Base-by-base conservation (phyloP, 495 filamentous ascomycete genomes). In the Pyrenula massariospora region DNA sequence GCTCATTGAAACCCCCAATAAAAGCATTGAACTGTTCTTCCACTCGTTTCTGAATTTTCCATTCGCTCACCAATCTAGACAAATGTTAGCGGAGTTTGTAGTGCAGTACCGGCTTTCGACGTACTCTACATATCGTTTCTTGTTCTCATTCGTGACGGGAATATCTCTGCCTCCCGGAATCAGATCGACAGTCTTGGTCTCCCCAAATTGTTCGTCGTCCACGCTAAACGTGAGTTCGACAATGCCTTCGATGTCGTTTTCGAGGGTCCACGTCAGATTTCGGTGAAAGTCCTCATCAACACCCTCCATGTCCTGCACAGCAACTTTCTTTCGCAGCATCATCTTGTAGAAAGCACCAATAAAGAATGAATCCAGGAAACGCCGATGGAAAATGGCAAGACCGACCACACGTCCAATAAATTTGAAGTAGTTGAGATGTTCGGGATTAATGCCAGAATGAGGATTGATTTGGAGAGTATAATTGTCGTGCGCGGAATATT, bases 401-500 rank as follows among this genome's bases (percentile, higher is more conserved):
- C 93, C 93, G 58, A 99, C 94, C 48, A 99, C 94, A 54, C 93
- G 89, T 48, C 93, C 93, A 66, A 99, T 99, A 74, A 99, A 99
- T 73, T 95, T 99, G 81, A 99, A 99, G 73, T 96, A 99, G 65
- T 96, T 96, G 62, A 99, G 77, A 80, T 99, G 93, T 72, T 99
- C 93, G 5, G 93, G 94, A 72, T 99, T 99, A 71, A 99, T 96
- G 60, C 93, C 93, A 57, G 93, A 99, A 68, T 99, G 93, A 57
- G 93, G 93, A 74, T 99, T 99, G 76, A 99, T 99, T 73, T 99
- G 93, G 57, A 99, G 85, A 55, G 93, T 99, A 75, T 99, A 99
- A 75, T 99, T 99, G 82, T 99, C 93, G 75, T 99, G 93, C 24
- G 93, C 93, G 59, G 93, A 96, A 69, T 99, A 99, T 74, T 99